Base-by-base conservation (phyloP, 306 rosid species). In the Cicer judaicum region DNA sequence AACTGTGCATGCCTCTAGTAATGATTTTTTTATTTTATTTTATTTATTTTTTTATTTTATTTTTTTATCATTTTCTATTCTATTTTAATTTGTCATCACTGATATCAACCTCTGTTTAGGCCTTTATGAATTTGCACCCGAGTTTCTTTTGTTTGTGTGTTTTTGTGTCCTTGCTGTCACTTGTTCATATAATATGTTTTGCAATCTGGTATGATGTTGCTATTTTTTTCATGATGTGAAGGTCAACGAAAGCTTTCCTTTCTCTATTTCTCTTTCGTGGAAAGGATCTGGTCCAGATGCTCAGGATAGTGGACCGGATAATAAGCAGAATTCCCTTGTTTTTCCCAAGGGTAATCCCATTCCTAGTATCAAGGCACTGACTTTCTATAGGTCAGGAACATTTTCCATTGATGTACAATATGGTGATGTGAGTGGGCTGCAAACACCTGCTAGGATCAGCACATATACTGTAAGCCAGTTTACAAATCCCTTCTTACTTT, bases 201-300 rank as follows among this genome's bases (percentile, higher is more conserved):
- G 9, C 38, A 52, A 43, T 55, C 16, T 48, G 74, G 34, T 69
- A 13, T 70, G 18, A 64, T 34, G 41, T 34, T 44, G 36, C 13
- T 80, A 36, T 50, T 48, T 76, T 59, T 62, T 56, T 39, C 10
- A 49, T 74, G 40, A 74, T 81, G 46, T 79, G 82, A 60, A 94
- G 99, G 97, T 94, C 66, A 92, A 85, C 0, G 99, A 94, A 79
- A 88, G 84, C 82, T 84, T 91, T 66, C 99, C 99, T 11, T 94
- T 83, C 83, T 74, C 95, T 0, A 84, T 91, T 59, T 82, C 95
- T 40, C 74, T 94, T 56, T 77, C 93, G 1, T 91, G 99, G 99
- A 92, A 92, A 81, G 99, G 96, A 73, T 60, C 90, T 77, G 90
- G 86, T 67, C 85, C 88, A 4, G 99, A 92, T 47, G 71, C 84